phyloP scores from a whole-genome alignment of 1,139 yeast species.

The Diutina scorzettiae region DNA sequence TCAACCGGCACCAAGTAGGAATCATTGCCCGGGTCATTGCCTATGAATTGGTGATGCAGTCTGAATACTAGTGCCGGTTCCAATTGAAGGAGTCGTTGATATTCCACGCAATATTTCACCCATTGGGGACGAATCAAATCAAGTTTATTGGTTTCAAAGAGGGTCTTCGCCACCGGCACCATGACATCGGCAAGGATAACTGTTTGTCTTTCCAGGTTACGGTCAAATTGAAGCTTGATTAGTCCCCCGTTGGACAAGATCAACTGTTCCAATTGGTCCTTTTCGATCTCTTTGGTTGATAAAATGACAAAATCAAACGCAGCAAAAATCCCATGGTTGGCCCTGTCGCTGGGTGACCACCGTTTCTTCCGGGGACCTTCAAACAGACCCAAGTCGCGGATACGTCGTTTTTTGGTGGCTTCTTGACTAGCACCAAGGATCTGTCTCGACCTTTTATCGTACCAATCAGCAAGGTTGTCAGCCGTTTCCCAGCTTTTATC shows the following conservation, averaged over 20 bases:
- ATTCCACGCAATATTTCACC: conserved; percentile 53
- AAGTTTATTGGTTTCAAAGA: conserved; percentile 30
- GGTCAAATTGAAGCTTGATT: conserved; percentile 11
- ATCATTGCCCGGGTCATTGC: not conserved
- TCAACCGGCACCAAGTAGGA: not conserved
- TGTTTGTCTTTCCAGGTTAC: conserved; percentile 8
- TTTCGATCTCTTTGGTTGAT: conserved; percentile 8
- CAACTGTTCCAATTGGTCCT: conserved; percentile 16
- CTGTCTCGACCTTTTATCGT: not conserved
- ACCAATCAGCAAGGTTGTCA: conserved; percentile 42
- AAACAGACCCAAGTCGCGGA: conserved; percentile 7
- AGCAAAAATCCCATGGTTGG: not conserved
- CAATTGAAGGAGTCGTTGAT: conserved; percentile 31
- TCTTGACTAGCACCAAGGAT: conserved; percentile 15
- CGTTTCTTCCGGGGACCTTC: conserved; percentile 8
- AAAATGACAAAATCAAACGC: not conserved
- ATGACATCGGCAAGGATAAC: conserved; percentile 13
- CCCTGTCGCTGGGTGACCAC: not conserved
- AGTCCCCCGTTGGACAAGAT: conserved; percentile 43
- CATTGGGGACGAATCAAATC: conserved; percentile 61
- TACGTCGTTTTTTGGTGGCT: conserved; percentile 14
- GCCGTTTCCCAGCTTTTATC: conserved; percentile 55
- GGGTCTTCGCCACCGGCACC: conserved; percentile 16
- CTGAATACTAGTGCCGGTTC: conserved; percentile 46
- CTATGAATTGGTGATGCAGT: not conserved